Evolutionary conservation across 345 rosid genomes (phyloP).

Genomic region (Citrus hindsii): DNA sequence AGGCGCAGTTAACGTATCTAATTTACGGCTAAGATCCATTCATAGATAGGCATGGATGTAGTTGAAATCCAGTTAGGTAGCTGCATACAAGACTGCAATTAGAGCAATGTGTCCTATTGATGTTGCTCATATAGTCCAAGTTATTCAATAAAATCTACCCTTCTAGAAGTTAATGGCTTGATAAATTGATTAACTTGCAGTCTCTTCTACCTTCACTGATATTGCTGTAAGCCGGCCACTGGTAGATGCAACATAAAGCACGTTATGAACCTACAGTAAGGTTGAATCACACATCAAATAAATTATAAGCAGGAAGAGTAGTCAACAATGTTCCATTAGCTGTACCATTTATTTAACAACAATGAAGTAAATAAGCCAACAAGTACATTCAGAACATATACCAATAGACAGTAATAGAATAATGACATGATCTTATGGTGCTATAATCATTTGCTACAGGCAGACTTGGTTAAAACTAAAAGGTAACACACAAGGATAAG

Average conservation of each 20-base stretch:
- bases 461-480: background rate
- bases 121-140: background rate
- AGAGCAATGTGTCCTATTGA: background rate
- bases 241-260: conserved; percentile 79
- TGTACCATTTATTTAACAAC: background rate
- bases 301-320: conserved; percentile 4
- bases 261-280: conserved; percentile 34
- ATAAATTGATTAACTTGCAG: background rate
- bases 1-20: background rate
- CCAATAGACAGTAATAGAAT: background rate
- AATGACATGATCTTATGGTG: background rate
- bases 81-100: background rate
- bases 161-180: background rate
- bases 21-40: background rate
- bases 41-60: background rate
- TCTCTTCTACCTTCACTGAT: conserved; percentile 58
- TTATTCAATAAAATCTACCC: background rate
- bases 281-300: conserved; percentile 6
- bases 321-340: conserved; percentile 1
- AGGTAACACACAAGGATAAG: background rate
- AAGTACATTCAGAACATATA: too few species aligned
- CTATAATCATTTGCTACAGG: background rate
- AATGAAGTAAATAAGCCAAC: background rate
- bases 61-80: background rate
- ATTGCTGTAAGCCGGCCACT: conserved; percentile 78